Percentiles rank a stretch among this genome's conserved stretches.
These are phyloP conservation scores for Ophiosphaerella korrae DNA, from an alignment of 2,329 filamentous ascomycete species.

Conservation along the genomic window DNA sequence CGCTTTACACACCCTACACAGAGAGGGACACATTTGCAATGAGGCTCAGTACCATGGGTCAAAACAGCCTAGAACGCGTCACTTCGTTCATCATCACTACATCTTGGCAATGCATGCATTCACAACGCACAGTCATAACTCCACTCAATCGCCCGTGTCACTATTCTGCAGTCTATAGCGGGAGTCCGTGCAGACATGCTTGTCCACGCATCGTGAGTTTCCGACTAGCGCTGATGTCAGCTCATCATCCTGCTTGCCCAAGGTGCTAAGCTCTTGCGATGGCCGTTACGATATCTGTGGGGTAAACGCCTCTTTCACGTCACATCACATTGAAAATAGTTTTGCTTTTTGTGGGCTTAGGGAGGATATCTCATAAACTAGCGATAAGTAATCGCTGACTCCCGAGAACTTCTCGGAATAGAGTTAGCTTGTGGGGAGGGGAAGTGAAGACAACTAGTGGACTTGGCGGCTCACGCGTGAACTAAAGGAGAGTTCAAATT, in stretches of 20 bases:
- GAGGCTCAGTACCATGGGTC: neutral
- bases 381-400: too few species aligned
- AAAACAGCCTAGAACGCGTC: too few species aligned
- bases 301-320: neutral
- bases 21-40: neutral
- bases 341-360: too few species aligned
- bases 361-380: too few species aligned
- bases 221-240: slow-evolving; percentile 9
- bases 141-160: too few species aligned
- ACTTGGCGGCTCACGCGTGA: too few species aligned
- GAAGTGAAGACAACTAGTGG: neutral
- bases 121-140: neutral
- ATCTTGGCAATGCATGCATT: neutral
- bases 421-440: neutral
- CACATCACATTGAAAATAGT: neutral
- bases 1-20: too few species aligned
- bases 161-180: neutral
- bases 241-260: neutral
- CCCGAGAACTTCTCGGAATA: neutral
- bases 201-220: neutral
- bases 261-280: neutral
- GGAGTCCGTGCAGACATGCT: slow-evolving; percentile 4
- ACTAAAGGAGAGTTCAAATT: too few species aligned
- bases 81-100: too few species aligned
- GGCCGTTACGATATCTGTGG: neutral